Evolutionary conservation across 192 early-diverging fungal genomes (phyloP).

Genomic region (Haplosporangium gracile): DNA sequence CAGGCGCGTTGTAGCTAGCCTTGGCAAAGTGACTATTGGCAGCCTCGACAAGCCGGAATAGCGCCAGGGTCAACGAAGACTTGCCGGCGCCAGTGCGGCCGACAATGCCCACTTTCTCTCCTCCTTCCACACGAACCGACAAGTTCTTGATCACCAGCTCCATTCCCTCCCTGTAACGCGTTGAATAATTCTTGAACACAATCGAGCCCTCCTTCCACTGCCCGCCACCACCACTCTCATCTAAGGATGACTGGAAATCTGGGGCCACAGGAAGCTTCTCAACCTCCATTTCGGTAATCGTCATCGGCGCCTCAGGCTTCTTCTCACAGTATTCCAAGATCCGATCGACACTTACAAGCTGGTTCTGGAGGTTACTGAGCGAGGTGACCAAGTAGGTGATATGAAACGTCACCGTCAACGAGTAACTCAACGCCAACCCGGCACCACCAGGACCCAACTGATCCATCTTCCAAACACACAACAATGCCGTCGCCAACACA

Average conservation of each 20-base stretch:
- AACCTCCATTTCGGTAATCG: constrained; percentile 28
- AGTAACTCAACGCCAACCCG: constrained; percentile 76
- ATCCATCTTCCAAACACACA: constrained; percentile 74
- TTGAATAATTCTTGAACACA: constrained; percentile 79
- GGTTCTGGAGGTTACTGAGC: constrained; percentile 85
- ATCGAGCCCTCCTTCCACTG: constrained; percentile 70
- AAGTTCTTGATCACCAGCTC: constrained; percentile 83
- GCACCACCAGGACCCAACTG: constrained; percentile 73
- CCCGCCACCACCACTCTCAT: constrained; percentile 47
- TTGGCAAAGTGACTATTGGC: constrained; percentile 47
- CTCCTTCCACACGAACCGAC: constrained; percentile 52
- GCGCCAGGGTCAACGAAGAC: constrained; percentile 62
- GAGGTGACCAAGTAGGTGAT: constrained; percentile 87
- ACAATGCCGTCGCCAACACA: constrained; percentile 81
- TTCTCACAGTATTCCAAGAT: constrained; percentile 84
- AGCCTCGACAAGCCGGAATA: constrained; percentile 65
- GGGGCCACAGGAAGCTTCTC: constrained; percentile 56
- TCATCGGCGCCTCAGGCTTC: constrained; percentile 81
- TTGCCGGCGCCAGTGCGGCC: constrained; percentile 67
- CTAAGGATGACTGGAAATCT: not conserved
- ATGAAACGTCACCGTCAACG: constrained; percentile 80
- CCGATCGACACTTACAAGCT: constrained; percentile 54
- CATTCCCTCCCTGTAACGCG: constrained; percentile 84
- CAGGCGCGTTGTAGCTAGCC: constrained; percentile 20
- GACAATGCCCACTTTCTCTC: constrained; percentile 84